phyloP scores from a whole-genome alignment of 208 protist species.

The Trypanosoma avium region DNA sequence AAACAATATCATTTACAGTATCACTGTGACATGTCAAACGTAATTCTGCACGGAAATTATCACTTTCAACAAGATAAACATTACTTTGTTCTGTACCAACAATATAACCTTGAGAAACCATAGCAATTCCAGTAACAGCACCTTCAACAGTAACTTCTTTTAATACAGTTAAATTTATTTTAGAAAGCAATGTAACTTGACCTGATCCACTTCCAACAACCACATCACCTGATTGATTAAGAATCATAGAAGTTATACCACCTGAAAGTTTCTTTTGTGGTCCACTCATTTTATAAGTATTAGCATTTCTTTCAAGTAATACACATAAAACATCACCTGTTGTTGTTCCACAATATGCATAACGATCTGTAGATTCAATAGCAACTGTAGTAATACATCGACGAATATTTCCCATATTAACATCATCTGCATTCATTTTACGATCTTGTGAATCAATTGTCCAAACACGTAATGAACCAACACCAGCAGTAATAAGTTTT shows the following conservation, averaged over 20 bases:
- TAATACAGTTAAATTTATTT: conserved; percentile 86
- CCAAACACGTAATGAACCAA: conserved; percentile 90
- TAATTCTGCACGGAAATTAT: conserved; percentile 88
- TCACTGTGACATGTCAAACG: conserved; percentile 93
- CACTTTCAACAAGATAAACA: conserved; percentile 91
- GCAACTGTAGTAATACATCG: conserved; percentile 76
- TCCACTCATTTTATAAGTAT: conserved; percentile 90
- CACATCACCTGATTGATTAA: conserved; percentile 75
- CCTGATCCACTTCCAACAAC: conserved; percentile 92
- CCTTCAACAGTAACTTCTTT: conserved; percentile 69
- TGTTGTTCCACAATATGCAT: conserved; percentile 91
- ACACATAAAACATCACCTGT: conserved; percentile 93
- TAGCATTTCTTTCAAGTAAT: conserved; percentile 69
- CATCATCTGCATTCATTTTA: conserved; percentile 90
- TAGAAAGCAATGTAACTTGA: conserved; percentile 84
- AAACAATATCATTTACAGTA: conserved; percentile 93
- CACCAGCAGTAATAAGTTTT: conserved; percentile 90
- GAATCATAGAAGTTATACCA: conserved; percentile 76
- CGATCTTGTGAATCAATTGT: conserved; percentile 83
- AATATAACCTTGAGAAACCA: conserved; percentile 82
- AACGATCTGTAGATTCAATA: conserved; percentile 85
- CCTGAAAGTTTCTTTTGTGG: conserved; percentile 86
- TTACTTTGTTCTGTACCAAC: conserved; percentile 88
- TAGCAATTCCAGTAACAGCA: conserved; percentile 84
- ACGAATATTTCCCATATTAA: conserved; percentile 90